Base-by-base conservation (phyloP, 768 basidiomycete species). In the Mycena vitilis region DNA sequence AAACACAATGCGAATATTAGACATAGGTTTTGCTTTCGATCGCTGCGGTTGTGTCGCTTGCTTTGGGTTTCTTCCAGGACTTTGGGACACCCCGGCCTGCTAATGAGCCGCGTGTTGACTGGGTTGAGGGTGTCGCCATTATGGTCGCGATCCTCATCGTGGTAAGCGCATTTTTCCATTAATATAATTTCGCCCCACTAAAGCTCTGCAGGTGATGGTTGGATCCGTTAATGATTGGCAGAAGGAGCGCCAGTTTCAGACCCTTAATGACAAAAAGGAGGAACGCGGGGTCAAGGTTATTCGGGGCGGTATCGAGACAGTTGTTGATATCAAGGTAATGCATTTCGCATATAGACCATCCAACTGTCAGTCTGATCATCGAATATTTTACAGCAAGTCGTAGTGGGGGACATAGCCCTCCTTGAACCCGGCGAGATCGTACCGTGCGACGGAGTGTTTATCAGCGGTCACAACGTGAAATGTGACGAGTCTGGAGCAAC, bases 151-250 rank as follows among this genome's bases (percentile, higher is more conserved):
- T 94, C 44, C 73, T 85, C 45, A 93, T 94, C 49, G 92, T 94
- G 30, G 92, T 91, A 80, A 65, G 88, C 81, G 9, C 25, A 48
- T 44, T 11, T 36, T 53, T 8, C 13, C 37, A 12, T 61, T 37
- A 48, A 23, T 48, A 40, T 25, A 15, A 22, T 56, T 22, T 81
- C 49, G 16, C 54, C 40, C 10, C 44, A 55, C 56, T 72, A 18
- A 37, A 53, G 54, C 44, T 60, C 11, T 22, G 44, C 68, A 93
- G 91, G 91, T 95, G 65, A 74, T 95, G 49, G 97, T 99, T 64
- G 97, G 97, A 37, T 95, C 96, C 15, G 72, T 98, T 51, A 99
- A 98, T 75, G 98, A 99, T 79, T 99, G 94, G 92, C 96, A 98
- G 80, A 99, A 99, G 80, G 98, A 99, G 79, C 90, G 91, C 2